phyloP scores from a whole-genome alignment of 139 green algal species.

The Prasinococcaceae sp. region DNA sequence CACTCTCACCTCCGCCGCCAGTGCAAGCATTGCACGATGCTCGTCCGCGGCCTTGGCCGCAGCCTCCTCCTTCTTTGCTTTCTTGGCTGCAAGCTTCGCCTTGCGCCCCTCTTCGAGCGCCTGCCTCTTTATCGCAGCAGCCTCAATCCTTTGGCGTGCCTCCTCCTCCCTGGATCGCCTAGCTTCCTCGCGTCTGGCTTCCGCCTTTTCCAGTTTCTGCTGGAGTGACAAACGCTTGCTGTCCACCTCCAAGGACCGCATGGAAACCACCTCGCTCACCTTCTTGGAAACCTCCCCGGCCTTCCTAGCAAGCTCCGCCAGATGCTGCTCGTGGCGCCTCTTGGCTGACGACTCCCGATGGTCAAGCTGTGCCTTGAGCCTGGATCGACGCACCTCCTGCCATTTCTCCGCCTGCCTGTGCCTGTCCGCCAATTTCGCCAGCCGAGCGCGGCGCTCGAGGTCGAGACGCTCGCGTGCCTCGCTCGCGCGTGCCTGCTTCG shows the following conservation, averaged over 20 bases:
- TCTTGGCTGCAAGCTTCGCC: background rate
- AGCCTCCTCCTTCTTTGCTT: background rate
- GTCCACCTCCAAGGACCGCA: background rate
- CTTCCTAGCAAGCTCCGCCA: background rate
- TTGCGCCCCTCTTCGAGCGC: background rate
- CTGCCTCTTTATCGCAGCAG: too few relatives aligned
- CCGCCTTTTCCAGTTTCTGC: slow-evolving; percentile 4
- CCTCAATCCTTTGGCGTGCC: background rate
- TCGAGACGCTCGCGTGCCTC: background rate
- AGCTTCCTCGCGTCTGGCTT: slow-evolving; percentile 4
- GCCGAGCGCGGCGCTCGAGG: background rate
- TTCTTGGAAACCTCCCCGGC: slow-evolving; percentile 1
- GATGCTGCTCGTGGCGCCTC: background rate
- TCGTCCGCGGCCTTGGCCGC: background rate
- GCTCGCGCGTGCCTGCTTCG: slow-evolving; percentile 7
- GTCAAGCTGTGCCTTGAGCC: background rate
- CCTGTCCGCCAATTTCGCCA: background rate
- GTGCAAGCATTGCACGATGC: background rate
- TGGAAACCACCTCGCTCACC: slow-evolving; percentile 6
- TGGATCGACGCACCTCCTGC: background rate
- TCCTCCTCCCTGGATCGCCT: background rate
- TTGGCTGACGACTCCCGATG: background rate
- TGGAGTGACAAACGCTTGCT: slow-evolving; percentile 8
- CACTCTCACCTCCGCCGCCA: background rate
- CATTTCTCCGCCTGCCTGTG: background rate